A percentile compares a stretch with the other conserved stretches of the same genome.
Conservation (phyloP, 106 monocot genomes). For the Acanthochlamys bracteata region DNA sequence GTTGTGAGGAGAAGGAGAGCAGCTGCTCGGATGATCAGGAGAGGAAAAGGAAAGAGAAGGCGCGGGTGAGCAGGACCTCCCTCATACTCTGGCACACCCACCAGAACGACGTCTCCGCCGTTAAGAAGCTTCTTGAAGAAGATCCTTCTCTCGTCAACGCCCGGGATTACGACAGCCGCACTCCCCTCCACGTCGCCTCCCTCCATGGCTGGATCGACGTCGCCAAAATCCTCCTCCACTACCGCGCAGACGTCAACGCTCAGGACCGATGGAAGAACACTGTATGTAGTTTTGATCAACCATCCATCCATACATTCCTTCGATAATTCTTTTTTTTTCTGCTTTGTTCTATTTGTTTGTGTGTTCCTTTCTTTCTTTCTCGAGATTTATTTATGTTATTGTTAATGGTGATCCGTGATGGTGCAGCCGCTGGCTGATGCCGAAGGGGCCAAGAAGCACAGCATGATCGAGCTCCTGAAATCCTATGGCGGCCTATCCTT, state of each 20-base stretch:
- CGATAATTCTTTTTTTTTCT: background rate
- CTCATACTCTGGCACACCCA: conserved; percentile 96
- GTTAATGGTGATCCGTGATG: no score
- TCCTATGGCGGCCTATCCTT: conserved; percentile 74
- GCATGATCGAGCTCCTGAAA: conserved; percentile 70
- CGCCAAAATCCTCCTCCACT: conserved; percentile 62
- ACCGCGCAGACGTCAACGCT: conserved; percentile 84
- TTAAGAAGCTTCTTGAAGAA: conserved; percentile 82
- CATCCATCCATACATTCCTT: background rate
- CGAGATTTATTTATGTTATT: no score
- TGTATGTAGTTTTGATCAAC: no score
- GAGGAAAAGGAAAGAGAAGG: conserved; percentile 64
- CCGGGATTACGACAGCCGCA: conserved; percentile 86
- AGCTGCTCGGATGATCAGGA: conserved; percentile 12
- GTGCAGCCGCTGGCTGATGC: conserved; percentile 89
- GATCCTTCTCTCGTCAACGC: conserved; percentile 72
- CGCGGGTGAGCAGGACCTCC: conserved; percentile 75
- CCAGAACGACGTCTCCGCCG: conserved; percentile 72
- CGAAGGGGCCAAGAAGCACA: conserved; percentile 78
- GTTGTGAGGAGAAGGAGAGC: conserved; percentile 4
- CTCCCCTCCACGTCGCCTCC: conserved; percentile 90
- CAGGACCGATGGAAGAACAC: conserved; percentile 98
- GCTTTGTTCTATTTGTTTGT: background rate
- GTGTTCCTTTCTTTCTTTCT: no score
- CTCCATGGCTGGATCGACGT: conserved; percentile 91